phyloP scores from a whole-genome alignment of 1,139 yeast species.

The Yamadazyma kanchanaburiensis region DNA sequence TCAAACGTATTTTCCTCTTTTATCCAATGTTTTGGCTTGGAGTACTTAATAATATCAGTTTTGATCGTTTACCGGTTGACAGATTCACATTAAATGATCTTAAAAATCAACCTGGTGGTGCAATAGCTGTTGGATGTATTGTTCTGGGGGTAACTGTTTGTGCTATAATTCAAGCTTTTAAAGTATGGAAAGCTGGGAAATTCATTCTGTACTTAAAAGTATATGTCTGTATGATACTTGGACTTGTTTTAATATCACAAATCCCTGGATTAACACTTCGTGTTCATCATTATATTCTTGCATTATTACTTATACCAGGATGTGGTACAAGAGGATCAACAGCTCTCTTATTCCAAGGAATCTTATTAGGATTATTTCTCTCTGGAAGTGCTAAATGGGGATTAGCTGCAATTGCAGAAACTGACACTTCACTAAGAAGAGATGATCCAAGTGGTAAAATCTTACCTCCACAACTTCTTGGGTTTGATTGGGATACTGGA shows the following conservation, averaged over 20 bases:
- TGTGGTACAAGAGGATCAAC: slow-evolving; percentile 75
- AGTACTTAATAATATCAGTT: slow-evolving; percentile 78
- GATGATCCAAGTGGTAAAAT: slow-evolving; percentile 70
- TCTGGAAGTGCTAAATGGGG: slow-evolving; percentile 95
- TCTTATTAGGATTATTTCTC: slow-evolving; percentile 72
- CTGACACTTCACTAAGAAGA: slow-evolving; percentile 61
- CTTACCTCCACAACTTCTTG: slow-evolving; percentile 53
- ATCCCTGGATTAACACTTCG: slow-evolving; percentile 74
- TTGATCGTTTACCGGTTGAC: slow-evolving; percentile 85
- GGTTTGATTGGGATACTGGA: slow-evolving; percentile 30
- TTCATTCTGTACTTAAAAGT: slow-evolving; percentile 54
- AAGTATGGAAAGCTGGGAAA: slow-evolving; percentile 78
- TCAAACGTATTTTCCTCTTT: slow-evolving; percentile 65
- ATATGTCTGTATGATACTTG: slow-evolving; percentile 47
- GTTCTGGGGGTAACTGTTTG: slow-evolving; percentile 45
- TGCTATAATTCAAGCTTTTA: slow-evolving; percentile 70
- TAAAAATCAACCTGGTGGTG: slow-evolving; percentile 72
- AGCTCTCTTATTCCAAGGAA: slow-evolving; percentile 76
- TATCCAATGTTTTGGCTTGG: slow-evolving; percentile 85
- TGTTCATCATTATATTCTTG: slow-evolving; percentile 86
- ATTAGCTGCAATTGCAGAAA: slow-evolving; percentile 83
- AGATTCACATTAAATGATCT: slow-evolving; percentile 71
- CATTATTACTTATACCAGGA: slow-evolving; percentile 77
- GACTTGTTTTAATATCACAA: slow-evolving; percentile 43
- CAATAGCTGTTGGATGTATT: slow-evolving; percentile 58